phyloP scores from a whole-genome alignment of 345 rosid species.

The Populus nigra region DNA sequence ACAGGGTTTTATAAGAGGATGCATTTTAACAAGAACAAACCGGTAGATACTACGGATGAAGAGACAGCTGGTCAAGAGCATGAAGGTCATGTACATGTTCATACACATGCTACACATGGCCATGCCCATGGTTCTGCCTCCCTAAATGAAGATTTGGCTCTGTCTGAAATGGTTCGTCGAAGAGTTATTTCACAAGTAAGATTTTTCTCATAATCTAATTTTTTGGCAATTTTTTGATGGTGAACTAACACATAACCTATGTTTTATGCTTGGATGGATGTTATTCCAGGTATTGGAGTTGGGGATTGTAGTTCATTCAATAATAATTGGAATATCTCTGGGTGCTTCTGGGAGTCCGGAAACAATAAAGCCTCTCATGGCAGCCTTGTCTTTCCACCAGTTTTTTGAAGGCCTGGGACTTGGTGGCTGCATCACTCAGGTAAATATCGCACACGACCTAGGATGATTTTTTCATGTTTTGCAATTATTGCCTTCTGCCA shows the following conservation, averaged over 20 bases:
- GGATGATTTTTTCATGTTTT: not conserved
- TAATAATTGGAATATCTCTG: constrained; percentile 63
- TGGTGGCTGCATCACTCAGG: constrained; percentile 74
- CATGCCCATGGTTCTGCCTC: constrained; percentile 57
- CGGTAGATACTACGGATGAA: constrained; percentile 31
- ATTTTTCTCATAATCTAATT: not conserved
- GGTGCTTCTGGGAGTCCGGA: constrained; percentile 53
- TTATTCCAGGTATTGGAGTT: constrained; percentile 53
- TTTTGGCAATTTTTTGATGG: not conserved
- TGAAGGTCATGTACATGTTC: constrained; percentile 56
- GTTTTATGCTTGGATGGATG: not conserved
- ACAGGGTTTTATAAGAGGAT: constrained; percentile 46
- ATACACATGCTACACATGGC: constrained; percentile 61
- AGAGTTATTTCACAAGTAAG: constrained; percentile 52
- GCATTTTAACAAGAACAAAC: constrained; percentile 29
- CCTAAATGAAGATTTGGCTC: constrained; percentile 9
- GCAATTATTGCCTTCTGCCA: not conserved
- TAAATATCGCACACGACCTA: not conserved
- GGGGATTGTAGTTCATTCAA: constrained; percentile 71
- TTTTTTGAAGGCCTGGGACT: constrained; percentile 82
- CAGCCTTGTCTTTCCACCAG: constrained; percentile 71
- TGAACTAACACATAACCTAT: not conserved
- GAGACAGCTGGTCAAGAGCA: constrained; percentile 27
- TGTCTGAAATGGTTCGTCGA: constrained; percentile 40
- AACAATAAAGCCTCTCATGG: constrained; percentile 61